Conservation (phyloP, 768 basidiomycete species). For the Amanita subjunquillea region DNA sequence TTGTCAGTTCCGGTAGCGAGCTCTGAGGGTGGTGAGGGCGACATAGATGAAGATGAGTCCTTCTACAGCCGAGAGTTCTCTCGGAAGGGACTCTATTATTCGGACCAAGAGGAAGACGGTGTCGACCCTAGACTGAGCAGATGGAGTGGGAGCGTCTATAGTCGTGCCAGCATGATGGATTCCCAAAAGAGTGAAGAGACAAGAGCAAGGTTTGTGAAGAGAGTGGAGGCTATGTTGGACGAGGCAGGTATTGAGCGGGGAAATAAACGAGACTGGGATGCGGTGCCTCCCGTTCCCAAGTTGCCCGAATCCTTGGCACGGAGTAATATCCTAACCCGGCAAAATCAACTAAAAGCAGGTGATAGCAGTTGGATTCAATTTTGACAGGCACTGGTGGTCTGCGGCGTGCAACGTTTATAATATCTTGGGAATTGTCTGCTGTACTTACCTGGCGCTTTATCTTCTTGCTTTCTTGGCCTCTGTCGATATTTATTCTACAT, state of each 20-base stretch:
- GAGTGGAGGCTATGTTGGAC: conserved; percentile 44
- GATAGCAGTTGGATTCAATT: neutral
- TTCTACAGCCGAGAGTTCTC: neutral
- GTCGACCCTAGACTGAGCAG: conserved; percentile 24
- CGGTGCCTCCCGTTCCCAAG: conserved; percentile 14
- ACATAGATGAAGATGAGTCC: conserved; percentile 8
- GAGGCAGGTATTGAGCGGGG: conserved; percentile 22
- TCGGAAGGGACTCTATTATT: conserved; percentile 12
- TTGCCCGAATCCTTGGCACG: conserved; percentile 22
- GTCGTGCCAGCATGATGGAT: conserved; percentile 43
- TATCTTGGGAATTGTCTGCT: neutral
- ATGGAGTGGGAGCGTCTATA: conserved; percentile 38
- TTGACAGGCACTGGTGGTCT: neutral
- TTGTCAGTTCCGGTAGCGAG: conserved; percentile 5
- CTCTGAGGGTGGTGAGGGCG: conserved; percentile 10
- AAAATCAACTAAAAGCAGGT: neutral
- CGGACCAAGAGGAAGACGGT: conserved; percentile 11
- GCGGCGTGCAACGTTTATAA: neutral
- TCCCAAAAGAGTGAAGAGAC: conserved; percentile 38
- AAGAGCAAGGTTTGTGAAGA: conserved; percentile 36
- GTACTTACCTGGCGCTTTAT: neutral
- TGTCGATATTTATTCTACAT: conserved; percentile 3
- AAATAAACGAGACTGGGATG: conserved; percentile 6
- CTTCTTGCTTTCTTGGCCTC: neutral
- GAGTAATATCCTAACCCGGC: conserved; percentile 2